Evolutionary conservation across 257 asterid genomes (phyloP).

Genomic region (Solanum etuberosum): DNA sequence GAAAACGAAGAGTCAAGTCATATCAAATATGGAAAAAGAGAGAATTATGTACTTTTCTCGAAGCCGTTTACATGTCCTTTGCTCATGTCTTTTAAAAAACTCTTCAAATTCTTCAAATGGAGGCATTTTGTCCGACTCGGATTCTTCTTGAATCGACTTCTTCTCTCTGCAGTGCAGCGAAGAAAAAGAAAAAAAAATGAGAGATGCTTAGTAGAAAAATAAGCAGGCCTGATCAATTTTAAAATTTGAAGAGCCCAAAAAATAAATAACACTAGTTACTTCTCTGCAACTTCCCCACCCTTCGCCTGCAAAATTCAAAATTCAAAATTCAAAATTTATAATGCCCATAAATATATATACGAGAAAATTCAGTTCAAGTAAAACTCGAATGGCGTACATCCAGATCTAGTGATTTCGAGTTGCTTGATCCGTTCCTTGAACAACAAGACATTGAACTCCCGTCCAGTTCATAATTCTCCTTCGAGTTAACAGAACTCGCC

Average conservation of each 20-base stretch:
- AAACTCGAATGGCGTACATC: constrained; percentile 15
- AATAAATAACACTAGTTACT: constrained; percentile 8
- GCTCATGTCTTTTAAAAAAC: constrained; percentile 39
- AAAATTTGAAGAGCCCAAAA: background rate
- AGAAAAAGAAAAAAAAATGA: no score
- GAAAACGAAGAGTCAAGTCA: background rate
- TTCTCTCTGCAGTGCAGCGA: background rate
- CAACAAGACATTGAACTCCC: constrained; percentile 11
- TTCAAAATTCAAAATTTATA: constrained; percentile 9
- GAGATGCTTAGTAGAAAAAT: background rate
- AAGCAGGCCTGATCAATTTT: no score
- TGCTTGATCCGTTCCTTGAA: constrained; percentile 12
- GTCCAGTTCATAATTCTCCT: constrained; percentile 1
- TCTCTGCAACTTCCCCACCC: constrained; percentile 3
- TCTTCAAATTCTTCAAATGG: constrained; percentile 8
- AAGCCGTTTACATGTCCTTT: constrained; percentile 24
- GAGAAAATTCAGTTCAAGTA: background rate
- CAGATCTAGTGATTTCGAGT: constrained; percentile 38
- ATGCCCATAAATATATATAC: no score
- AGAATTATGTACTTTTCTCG: constrained; percentile 15
- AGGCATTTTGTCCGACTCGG: background rate
- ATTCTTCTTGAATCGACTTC: background rate
- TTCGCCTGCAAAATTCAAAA: background rate
- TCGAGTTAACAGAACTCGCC: constrained; percentile 8
- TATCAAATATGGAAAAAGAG: background rate